Evolutionary conservation across 306 rosid genomes (phyloP).

Genomic region (Gleditsia sinensis): DNA sequence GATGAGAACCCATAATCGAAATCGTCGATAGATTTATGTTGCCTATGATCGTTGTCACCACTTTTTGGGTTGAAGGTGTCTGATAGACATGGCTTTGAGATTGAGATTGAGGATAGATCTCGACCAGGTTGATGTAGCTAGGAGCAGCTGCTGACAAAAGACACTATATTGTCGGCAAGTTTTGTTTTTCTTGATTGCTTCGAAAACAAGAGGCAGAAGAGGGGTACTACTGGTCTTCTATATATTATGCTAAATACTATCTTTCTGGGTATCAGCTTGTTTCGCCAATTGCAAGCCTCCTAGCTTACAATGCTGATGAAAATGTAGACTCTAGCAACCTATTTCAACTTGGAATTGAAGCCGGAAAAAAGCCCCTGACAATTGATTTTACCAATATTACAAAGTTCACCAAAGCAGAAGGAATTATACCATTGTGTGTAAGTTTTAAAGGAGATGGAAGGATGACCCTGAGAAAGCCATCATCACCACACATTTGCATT

Average conservation of each 20-base stretch:
- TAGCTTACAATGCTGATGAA: constrained; percentile 79
- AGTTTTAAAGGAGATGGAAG: constrained; percentile 80
- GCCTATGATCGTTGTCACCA: constrained; percentile 14
- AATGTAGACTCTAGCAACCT: constrained; percentile 62
- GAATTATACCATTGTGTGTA: constrained; percentile 63
- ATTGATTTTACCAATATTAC: constrained; percentile 67
- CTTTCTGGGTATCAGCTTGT: constrained; percentile 74
- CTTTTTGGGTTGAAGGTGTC: not conserved
- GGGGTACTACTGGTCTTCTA: constrained; percentile 81
- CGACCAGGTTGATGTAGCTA: constrained; percentile 16
- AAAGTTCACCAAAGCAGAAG: constrained; percentile 36
- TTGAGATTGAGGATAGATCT: constrained; percentile 18
- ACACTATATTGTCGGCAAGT: constrained; percentile 38
- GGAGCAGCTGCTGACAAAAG: constrained; percentile 40
- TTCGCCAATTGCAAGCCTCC: constrained; percentile 76
- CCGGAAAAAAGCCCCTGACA: constrained; percentile 64
- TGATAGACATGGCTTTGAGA: not conserved
- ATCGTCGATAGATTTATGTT: constrained; percentile 27
- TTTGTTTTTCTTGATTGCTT: constrained; percentile 43
- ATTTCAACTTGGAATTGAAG: constrained; percentile 75
- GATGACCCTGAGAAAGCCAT: constrained; percentile 61
- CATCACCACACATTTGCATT: constrained; percentile 55
- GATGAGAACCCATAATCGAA: constrained; percentile 29
- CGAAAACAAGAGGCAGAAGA: constrained; percentile 44
- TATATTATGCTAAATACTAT: constrained; percentile 68